Conservation (phyloP, 495 filamentous ascomycete genomes). For the Penicillium chermesinum region DNA sequence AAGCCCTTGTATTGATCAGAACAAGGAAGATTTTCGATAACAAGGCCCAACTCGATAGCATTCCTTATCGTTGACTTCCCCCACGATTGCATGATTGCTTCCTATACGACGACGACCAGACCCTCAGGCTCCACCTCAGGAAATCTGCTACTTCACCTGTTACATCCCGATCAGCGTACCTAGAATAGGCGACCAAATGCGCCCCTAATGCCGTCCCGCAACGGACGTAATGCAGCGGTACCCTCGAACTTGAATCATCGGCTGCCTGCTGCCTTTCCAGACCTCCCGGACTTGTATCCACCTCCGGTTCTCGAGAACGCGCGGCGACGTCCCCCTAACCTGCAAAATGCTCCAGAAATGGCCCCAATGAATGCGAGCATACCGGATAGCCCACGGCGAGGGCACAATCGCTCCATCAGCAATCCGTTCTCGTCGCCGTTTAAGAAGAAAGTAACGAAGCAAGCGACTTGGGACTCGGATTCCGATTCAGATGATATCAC, state of each 20-base stretch:
- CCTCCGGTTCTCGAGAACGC: constrained; percentile 11
- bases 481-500: constrained; percentile 39
- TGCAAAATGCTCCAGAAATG: constrained; percentile 31
- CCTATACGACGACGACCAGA: constrained; percentile 14
- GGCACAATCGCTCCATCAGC: constrained; percentile 68
- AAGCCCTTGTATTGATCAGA: neutral
- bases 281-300: constrained; percentile 12
- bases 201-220: constrained; percentile 40
- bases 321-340: constrained; percentile 15
- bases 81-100: constrained; percentile 10
- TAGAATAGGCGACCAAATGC: constrained; percentile 19
- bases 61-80: constrained; percentile 10
- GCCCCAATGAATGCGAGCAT: constrained; percentile 17
- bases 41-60: neutral
- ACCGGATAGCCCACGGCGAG: constrained; percentile 25
- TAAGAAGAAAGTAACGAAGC: constrained; percentile 32
- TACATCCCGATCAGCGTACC: constrained; percentile 1
- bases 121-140: constrained; percentile 9
- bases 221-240: constrained; percentile 31
- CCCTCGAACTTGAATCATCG: constrained; percentile 24
- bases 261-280: constrained; percentile 13
- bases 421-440: constrained; percentile 68
- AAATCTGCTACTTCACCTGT: constrained; percentile 1
- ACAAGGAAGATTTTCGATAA: neutral
- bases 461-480: constrained; percentile 36